Evolutionary conservation across 2,329 filamentous ascomycete genomes (phyloP), one percentile per base, ranked within the genome.

Genomic region (Penicillium sp.): DNA sequence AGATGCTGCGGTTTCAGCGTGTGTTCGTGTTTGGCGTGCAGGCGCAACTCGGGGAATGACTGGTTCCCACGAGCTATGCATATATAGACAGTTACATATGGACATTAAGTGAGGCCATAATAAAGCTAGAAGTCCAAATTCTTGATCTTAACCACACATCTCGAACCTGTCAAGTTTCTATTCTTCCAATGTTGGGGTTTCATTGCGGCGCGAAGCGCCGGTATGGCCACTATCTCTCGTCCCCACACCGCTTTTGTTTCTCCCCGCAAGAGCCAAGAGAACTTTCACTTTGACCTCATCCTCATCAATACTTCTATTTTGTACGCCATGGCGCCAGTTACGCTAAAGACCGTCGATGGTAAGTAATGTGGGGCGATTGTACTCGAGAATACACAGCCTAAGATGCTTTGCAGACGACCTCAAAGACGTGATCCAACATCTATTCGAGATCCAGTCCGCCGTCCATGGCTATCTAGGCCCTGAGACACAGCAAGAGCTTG

Each of bases 371-470:
- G 4, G 22, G 7, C 10, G 14, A 10, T 4, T 22, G 19, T 4
- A 5, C 7, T 13, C 11, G 8, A 29, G 13, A n/a, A 3, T 29
- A 12, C 5, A 18, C 19, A 10, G 22, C 29, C 35, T 48, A 41
- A 53, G 16, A 10, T 3, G 11, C n/a, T 6, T 14, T n/a, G 5
- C 59, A 79, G 76, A 71, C 40, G 77, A 81, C 57, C 70, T 84
- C 45, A 82, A 82, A 67, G 75, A 78, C 38, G 77, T 83, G 50
- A 81, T 84, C 55, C 79, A 82, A 58, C 79, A 81, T 58, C 75
- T 85, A 43, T 84, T 80, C 70, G 77, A 82, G 55, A 77, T 82
- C 37, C 80, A 84, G 65, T 76, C 77, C 27, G 73, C 73, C n/a
- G 72, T 75, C 1, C 77, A 81, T 62, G 80, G 81, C 55, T 82